Percentiles rank a stretch among this genome's conserved stretches.
Evolutionary conservation across 345 rosid species (phyloP).

Genomic region (Hibiscus syriacus): DNA sequence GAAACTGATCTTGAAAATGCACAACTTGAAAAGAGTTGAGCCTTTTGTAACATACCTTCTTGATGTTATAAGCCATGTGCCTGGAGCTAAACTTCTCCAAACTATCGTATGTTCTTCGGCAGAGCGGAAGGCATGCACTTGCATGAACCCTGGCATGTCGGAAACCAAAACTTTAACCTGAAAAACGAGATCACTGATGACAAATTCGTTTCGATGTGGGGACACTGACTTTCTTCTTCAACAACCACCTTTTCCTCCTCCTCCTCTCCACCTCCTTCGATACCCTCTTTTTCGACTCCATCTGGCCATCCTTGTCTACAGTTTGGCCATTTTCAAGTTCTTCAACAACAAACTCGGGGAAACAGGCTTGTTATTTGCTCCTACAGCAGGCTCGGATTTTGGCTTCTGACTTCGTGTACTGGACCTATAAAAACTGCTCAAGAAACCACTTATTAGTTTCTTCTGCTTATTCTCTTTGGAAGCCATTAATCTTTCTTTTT

Average conservation of each 20-base stretch:
- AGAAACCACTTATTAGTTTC: not conserved
- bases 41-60: constrained; percentile 44
- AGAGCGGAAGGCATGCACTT: constrained; percentile 76
- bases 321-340: constrained; percentile 17
- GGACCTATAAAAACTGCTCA: constrained; percentile 21
- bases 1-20: too few relatives aligned
- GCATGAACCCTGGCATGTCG: constrained; percentile 93
- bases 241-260: constrained; percentile 19
- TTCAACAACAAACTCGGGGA: constrained; percentile 16
- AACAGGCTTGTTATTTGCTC: constrained; percentile 14
- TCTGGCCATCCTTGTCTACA: not conserved
- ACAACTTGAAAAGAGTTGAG: too few relatives aligned
- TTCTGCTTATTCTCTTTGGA: constrained; percentile 8
- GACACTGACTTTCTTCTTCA: constrained; percentile 83
- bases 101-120: constrained; percentile 62
- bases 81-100: constrained; percentile 74
- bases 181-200: constrained; percentile 53
- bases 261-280: too few relatives aligned
- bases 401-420: constrained; percentile 11
- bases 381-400: constrained; percentile 15
- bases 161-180: constrained; percentile 72
- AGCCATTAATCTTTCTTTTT: not conserved
- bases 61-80: constrained; percentile 78
- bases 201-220: constrained; percentile 55
- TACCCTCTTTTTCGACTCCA: too few relatives aligned